Evolutionary conservation across 2,329 filamentous ascomycete species (phyloP), one percentile per base, ranked within the genome.

Genomic region (Neonectria faginata): DNA sequence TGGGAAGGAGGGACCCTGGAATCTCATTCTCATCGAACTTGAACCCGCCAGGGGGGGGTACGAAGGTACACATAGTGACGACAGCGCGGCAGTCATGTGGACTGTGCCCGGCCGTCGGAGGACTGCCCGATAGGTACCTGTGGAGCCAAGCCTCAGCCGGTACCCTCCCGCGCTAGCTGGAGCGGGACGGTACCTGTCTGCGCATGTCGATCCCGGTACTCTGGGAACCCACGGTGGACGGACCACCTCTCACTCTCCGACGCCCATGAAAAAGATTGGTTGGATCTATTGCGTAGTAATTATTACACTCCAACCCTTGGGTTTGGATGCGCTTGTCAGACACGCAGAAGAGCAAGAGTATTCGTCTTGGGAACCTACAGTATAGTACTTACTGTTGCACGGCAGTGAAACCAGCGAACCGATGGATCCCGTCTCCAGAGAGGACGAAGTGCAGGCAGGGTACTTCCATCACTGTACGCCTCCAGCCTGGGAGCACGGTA

Each of bases 1-100:
- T 33, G 48, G 48, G 42, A 58, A 12, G 56, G 50, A 58, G 33
- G 47, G 50, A 58, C 60, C 60, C 60, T 63, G 27, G 58, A 39
- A 51, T 55, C 22, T 29, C 27, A 27, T 27, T 18, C 11, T 12
- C 44, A 39, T 47, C 20, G 42, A 20, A 6, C 25, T 25, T 25
- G 5, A 33, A 33, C 47, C n/a, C 29, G 31, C 39, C 39, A 25
- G 50, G 45, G 29, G n/a, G 41, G 18, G 54, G 25, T 25, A 25
- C 25, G 5, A 25, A 25, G 31, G 31, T 39, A 16, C 48, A 42
- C 9, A 68, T 70, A 72, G 71, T 73, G 71, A 70, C 69, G 71
- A 73, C 71, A 70, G 47, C 57, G 60, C 55, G 65, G 55, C 64
- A 68, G 66, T 73, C 69, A 72, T 67, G 68, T 48, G 62, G 62